Evolutionary conservation across 1,139 yeast species (phyloP), one percentile per base, ranked within the genome.

Genomic region (Hansenula lynferdii): DNA sequence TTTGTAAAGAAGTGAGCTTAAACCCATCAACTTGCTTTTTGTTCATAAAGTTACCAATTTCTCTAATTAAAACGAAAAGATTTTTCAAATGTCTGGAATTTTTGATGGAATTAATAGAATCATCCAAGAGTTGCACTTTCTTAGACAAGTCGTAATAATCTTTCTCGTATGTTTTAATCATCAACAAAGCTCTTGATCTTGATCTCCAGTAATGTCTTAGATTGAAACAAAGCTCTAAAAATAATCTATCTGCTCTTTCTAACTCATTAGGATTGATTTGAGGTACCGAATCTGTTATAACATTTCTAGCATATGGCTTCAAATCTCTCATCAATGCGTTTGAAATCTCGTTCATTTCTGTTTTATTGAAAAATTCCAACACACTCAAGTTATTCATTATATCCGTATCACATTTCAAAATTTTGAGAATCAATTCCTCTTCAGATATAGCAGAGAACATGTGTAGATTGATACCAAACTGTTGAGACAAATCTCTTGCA

Each of bases 31-130:
- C 97, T 49, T 81, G 82, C 53, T 85, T 89, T 54, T 86, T 95
- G 58, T 92, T 92, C 97, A 92, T 92, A 55, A 80, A 89, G 56
- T 92, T 92, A 18, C 97, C 98, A 43, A 92, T 81, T 16, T 84
- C 82, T 47, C 89, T 72, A 38, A 92, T 85, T 31, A 92, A 75
- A 35, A 82, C 83, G 41, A 92, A 67, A 9, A 90, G 74, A 42
- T 75, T 73, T 46, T 77, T 74, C 51, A 92, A 71, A 34, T 77
- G 73, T n/a, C 69, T 69, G 0, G 95, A 85, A 8, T 71, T 65
- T 38, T 70, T 66, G n/a, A 90, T 67, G 29, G 77, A 69, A 26
- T 68, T 70, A 37, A 80, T 70, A 0, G 95, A 95, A 31, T 69
- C 72, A 50, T 86, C 95, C 23, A 92, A 62, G 30, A 74, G 58